Base-by-base conservation (phyloP, 2,329 filamentous ascomycete species). In the Cryphonectria naterciae region DNA sequence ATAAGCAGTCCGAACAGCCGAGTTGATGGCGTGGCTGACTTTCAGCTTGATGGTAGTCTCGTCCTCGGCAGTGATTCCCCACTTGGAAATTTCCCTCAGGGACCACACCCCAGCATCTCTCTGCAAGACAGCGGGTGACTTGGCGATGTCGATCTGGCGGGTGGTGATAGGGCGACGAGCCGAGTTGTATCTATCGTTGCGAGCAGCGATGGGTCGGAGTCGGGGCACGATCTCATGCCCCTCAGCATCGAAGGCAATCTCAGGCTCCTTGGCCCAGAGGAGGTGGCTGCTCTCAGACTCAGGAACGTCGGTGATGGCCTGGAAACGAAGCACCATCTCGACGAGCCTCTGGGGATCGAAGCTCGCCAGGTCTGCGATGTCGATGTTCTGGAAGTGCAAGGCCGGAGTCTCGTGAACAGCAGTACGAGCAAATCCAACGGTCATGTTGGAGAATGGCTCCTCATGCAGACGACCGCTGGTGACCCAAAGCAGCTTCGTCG, bases 381-480 rank as follows among this genome's bases (percentile, higher is more conserved):
- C 76, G 32, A 78, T 25, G 37, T 71, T 72, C 46, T 77, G 76
- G 10, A 77, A 52, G 5, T 62, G 69, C 0, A 77, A 25, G 2
- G 73, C 67, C 1, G 72, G 68, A 13, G 69, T 49, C 66, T 78
- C 76, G 28, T 65, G 32, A 2, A 65, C 43, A 0, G 74, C 70
- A 13, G 71, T 43, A 28, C 77, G 74, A 0, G 72, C 75, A 28
- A 78, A 73, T 7, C 75, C 76, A 17, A 78, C 71, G 7, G 70
- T 75, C 69, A 76, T 76, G 70, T 77, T 77, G 1, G 73, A 65
- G 49, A 72, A 77, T 1, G 76, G 77, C 25, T 77, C 61, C 8
- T 74, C 72, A 1, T 15, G 65, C 13, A 60, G 52, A 4, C 73
- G 69, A 2, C 73, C 75, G 11, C 61, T 28, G 1, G 77, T 79